Conservation (phyloP, 106 monocot genomes). For the Dendrobium catenatum region DNA sequence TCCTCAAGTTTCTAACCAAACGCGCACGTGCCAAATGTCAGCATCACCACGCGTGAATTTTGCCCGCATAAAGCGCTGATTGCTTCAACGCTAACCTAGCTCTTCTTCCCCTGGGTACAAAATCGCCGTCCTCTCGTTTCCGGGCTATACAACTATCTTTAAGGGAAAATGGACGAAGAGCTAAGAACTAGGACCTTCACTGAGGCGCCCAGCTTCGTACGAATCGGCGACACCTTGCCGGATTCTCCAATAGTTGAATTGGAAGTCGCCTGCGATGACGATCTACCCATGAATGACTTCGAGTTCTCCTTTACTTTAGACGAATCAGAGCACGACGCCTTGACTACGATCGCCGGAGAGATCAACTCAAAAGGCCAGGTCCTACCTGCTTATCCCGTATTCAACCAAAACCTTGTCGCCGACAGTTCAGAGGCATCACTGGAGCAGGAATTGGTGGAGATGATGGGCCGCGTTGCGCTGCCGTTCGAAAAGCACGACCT, state of each 20-base stretch:
- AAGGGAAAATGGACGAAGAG: background rate
- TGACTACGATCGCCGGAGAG: constrained; percentile 21
- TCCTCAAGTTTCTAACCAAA: too few relatives aligned
- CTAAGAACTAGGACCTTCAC: background rate
- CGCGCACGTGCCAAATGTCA: too few relatives aligned
- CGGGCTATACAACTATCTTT: background rate
- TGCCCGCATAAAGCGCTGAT: too few relatives aligned
- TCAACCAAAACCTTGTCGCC: constrained; percentile 6
- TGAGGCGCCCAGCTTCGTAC: background rate
- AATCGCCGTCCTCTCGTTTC: background rate
- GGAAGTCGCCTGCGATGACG: constrained; percentile 5
- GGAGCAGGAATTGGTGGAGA: background rate
- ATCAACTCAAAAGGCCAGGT: constrained; percentile 41
- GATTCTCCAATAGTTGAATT: background rate
- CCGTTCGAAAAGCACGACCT: constrained; percentile 13
- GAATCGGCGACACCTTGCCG: background rate
- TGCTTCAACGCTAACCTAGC: background rate
- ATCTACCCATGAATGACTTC: constrained; percentile 21
- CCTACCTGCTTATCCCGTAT: constrained; percentile 44
- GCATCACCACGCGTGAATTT: too few relatives aligned
- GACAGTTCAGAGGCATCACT: background rate
- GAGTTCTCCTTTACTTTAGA: constrained; percentile 21
- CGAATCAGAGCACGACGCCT: background rate
- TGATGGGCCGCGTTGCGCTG: constrained; percentile 7
- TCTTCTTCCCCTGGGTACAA: background rate